A percentile compares a stretch with the other conserved stretches of the same genome.
Conservation (phyloP, 805 yeast genomes). For the Tetrapisispora iriomotensis region DNA sequence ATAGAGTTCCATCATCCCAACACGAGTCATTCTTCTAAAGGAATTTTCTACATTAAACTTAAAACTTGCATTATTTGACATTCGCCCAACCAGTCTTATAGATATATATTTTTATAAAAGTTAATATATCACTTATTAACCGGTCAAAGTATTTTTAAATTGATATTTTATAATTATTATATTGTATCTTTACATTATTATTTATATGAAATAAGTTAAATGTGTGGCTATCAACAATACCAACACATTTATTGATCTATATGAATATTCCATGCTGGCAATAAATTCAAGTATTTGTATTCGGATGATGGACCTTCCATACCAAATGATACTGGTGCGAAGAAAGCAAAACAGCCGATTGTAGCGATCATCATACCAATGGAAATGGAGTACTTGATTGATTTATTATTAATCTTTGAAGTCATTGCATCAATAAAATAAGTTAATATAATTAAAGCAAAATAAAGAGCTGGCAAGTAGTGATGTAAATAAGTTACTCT, state of each 20-base stretch:
- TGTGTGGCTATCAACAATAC: no score
- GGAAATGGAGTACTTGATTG: slow-evolving; percentile 34
- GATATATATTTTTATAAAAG: no score
- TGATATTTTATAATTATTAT: no score
- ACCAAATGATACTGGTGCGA: slow-evolving; percentile 59
- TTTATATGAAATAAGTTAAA: no score
- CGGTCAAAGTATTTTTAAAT: no score
- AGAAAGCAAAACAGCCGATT: slow-evolving; percentile 47
- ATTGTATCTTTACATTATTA: no score
- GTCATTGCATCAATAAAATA: slow-evolving; percentile 40
- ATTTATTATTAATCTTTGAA: slow-evolving; percentile 10
- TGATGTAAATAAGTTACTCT: slow-evolving; percentile 97
- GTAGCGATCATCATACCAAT: slow-evolving; percentile 34
- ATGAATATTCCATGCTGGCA: slow-evolving; percentile 38
- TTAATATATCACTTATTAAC: no score
- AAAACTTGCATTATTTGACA: background rate
- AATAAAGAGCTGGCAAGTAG: slow-evolving; percentile 89
- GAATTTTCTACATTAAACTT: background rate
- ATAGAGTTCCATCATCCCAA: background rate
- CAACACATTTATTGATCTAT: slow-evolving; percentile 5
- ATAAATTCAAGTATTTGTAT: slow-evolving; percentile 39
- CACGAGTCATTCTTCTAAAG: background rate
- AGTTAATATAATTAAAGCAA: slow-evolving; percentile 54
- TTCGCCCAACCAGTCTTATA: no score
- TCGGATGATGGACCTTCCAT: slow-evolving; percentile 41